These are phyloP conservation scores for Tardiomyces digboiensis DNA, from an alignment of 1,139 yeast genomes.

Conservation along the genomic window DNA sequence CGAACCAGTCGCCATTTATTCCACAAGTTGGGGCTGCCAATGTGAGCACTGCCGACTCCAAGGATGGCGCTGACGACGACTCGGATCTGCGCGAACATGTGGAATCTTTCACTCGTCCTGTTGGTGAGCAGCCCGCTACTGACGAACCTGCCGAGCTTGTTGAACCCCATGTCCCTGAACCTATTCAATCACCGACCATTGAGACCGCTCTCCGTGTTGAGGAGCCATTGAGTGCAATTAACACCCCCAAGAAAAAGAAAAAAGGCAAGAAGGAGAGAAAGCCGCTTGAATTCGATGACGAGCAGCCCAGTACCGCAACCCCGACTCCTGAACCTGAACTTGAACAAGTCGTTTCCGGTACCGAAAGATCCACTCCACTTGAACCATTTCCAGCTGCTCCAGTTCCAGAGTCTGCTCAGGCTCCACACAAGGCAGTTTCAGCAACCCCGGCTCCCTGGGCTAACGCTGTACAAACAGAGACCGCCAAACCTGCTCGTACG, in stretches of 20 bases:
- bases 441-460: constrained; percentile 36
- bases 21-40: neutral
- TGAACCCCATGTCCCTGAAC: neutral
- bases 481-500: constrained; percentile 24
- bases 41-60: too few species aligned
- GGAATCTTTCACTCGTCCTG: neutral
- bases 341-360: neutral
- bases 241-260: neutral
- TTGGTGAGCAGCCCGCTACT: neutral
- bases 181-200: neutral
- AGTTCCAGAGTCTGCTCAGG: constrained; percentile 4
- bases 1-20: neutral
- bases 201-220: neutral
- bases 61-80: too few species aligned
- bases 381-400: constrained; percentile 4
- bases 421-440: constrained; percentile 4
- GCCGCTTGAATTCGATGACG: neutral
- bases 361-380: constrained; percentile 8
- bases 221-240: neutral
- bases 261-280: neutral
- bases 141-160: neutral
- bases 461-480: constrained; percentile 24
- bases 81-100: neutral
- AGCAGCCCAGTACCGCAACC: neutral
- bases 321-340: neutral